phyloP scores from a whole-genome alignment of 208 protist species.

The Leishmania gerbilli region DNA sequence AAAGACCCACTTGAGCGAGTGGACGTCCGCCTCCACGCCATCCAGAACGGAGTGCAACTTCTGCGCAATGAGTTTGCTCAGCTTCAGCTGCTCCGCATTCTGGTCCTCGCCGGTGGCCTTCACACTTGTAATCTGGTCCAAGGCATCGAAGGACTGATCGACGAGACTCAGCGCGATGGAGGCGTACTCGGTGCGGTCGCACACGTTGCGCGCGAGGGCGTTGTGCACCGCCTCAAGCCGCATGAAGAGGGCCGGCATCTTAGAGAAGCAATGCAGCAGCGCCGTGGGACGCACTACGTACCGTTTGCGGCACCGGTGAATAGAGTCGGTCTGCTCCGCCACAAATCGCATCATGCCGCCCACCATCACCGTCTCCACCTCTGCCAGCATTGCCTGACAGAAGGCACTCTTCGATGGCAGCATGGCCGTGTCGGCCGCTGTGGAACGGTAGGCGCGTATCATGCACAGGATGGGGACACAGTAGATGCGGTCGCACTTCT shows the following conservation, averaged over 20 bases:
- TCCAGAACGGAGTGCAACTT: slow-evolving; percentile 57
- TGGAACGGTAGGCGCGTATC: slow-evolving; percentile 62
- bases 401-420: slow-evolving; percentile 65
- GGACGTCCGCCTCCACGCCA: slow-evolving; percentile 43
- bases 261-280: slow-evolving; percentile 83
- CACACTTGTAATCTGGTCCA: slow-evolving; percentile 77
- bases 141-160: slow-evolving; percentile 79
- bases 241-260: slow-evolving; percentile 75
- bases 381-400: slow-evolving; percentile 60
- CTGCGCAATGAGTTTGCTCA: slow-evolving; percentile 36
- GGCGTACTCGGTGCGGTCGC: slow-evolving; percentile 75
- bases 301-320: slow-evolving; percentile 58
- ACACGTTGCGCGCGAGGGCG: slow-evolving; percentile 51
- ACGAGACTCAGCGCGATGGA: slow-evolving; percentile 75
- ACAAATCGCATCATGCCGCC: slow-evolving; percentile 69
- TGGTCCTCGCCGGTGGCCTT: slow-evolving; percentile 35
- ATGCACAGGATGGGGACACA: slow-evolving; percentile 78
- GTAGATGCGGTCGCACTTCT: slow-evolving; percentile 86
- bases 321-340: slow-evolving; percentile 87
- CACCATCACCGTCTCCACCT: slow-evolving; percentile 61
- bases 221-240: slow-evolving; percentile 80
- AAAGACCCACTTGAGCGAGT: slow-evolving; percentile 70
- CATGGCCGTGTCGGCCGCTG: slow-evolving; percentile 19
- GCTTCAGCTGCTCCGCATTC: slow-evolving; percentile 52
- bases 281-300: slow-evolving; percentile 72